phyloP scores from a whole-genome alignment of 495 filamentous ascomycete genomes.

The Tetracladium marchalianum region DNA sequence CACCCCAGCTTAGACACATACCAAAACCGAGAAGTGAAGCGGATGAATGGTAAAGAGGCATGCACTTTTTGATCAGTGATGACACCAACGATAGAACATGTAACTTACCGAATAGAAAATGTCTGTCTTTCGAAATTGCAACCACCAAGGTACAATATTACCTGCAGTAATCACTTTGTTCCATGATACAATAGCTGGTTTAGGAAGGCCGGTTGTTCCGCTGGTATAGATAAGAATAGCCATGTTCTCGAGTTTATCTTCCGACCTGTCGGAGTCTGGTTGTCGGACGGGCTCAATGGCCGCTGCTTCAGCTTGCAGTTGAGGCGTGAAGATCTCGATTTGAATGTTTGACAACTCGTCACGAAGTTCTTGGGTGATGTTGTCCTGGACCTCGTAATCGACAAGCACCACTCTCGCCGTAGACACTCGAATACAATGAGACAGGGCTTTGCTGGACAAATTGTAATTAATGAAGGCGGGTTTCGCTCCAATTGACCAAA shows the following conservation, averaged over 20 bases:
- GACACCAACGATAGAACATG: background rate
- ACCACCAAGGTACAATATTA: constrained; percentile 45
- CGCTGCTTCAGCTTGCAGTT: constrained; percentile 52
- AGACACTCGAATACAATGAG: constrained; percentile 69
- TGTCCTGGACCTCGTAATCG: constrained; percentile 52
- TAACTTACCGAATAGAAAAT: constrained; percentile 68
- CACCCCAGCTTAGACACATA: constrained; percentile 46
- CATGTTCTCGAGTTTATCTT: constrained; percentile 44
- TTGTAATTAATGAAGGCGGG: constrained; percentile 98
- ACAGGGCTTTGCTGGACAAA: constrained; percentile 59
- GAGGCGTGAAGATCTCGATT: constrained; percentile 51
- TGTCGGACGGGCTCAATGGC: constrained; percentile 49
- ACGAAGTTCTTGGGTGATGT: constrained; percentile 36
- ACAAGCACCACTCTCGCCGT: constrained; percentile 63
- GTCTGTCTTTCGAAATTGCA: constrained; percentile 49
- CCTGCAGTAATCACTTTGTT: constrained; percentile 47
- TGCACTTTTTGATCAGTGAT: constrained; percentile 44
- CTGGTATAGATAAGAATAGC: constrained; percentile 75
- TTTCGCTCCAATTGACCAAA: constrained; percentile 82
- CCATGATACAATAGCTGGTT: constrained; percentile 80
- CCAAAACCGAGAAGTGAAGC: constrained; percentile 63
- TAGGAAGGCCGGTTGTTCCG: constrained; percentile 86
- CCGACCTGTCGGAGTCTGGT: constrained; percentile 48
- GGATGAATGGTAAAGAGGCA: constrained; percentile 92
- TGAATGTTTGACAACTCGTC: constrained; percentile 35